Conservation (phyloP, 2,329 filamentous ascomycete species). For the Chaetomium sp. region DNA sequence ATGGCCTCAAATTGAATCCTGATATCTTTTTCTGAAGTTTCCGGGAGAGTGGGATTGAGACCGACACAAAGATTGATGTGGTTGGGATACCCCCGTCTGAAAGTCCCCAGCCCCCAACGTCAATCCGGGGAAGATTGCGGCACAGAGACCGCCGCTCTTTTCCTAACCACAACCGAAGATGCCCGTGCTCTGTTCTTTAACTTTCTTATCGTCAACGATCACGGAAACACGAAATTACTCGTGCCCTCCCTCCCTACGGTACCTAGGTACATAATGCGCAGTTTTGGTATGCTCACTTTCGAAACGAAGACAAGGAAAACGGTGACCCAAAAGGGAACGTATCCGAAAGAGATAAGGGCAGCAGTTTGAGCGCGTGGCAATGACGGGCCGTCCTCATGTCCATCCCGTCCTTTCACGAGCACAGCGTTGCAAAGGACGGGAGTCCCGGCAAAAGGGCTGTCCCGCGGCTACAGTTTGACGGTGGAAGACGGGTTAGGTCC, state of each 20-base stretch:
- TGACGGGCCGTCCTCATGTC: constrained; percentile 1
- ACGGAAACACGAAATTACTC: background rate
- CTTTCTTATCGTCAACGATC: background rate
- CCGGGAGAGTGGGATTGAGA: background rate
- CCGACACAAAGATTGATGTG: background rate
- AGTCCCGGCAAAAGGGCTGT: constrained; percentile 10
- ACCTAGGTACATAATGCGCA: background rate
- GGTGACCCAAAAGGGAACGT: background rate
- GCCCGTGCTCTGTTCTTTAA: background rate
- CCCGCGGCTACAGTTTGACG: constrained; percentile 3
- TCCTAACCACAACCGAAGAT: background rate
- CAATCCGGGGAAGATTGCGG: constrained; percentile 10
- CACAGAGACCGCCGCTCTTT: background rate
- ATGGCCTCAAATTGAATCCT: background rate
- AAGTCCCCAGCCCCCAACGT: background rate
- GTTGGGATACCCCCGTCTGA: constrained; percentile 11
- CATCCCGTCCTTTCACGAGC: background rate
- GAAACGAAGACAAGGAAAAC: background rate
- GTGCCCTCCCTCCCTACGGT: background rate
- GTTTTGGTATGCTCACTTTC: background rate
- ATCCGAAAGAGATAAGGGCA: background rate
- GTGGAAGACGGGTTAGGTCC: background rate
- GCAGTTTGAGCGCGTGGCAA: background rate
- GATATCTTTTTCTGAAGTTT: background rate
- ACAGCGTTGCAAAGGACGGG: constrained; percentile 5